These are phyloP conservation scores for Capsella rubella DNA, from an alignment of 441 rosid species.

Conservation along the genomic window DNA sequence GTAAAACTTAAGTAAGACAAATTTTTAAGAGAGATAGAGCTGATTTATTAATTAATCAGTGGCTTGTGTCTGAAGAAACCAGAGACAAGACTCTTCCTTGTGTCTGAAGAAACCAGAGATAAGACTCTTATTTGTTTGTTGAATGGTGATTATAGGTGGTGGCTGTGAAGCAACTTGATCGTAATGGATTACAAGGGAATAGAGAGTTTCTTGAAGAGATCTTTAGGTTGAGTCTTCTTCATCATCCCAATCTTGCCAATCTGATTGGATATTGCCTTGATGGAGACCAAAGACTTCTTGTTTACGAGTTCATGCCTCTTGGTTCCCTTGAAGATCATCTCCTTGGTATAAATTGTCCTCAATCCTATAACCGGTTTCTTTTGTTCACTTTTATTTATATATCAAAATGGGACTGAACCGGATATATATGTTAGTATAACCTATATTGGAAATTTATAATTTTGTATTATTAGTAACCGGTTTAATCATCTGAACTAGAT, in stretches of 20 bases:
- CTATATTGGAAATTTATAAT: background rate
- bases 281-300: conserved; percentile 91
- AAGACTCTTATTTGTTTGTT: conserved; percentile 29
- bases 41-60: background rate
- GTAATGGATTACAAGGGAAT: conserved; percentile 88
- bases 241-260: conserved; percentile 86
- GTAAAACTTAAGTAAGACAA: conserved; percentile 40
- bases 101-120: conserved; percentile 11
- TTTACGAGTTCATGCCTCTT: conserved; percentile 87
- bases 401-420: too few relatives aligned
- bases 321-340: conserved; percentile 90
- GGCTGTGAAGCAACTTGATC: conserved; percentile 92
- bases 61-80: conserved; percentile 9
- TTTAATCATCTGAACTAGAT: conserved; percentile 55
- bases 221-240: conserved; percentile 79
- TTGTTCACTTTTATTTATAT: too few relatives aligned
- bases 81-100: background rate
- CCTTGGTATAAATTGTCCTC: conserved; percentile 52
- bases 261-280: conserved; percentile 87
- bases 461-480: background rate
- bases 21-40: background rate
- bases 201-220: conserved; percentile 88
- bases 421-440: too few relatives aligned
- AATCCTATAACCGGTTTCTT: background rate
- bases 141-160: conserved; percentile 58